phyloP scores from a whole-genome alignment of 2,329 filamentous ascomycete species.

The Colletotrichum nymphaeae region DNA sequence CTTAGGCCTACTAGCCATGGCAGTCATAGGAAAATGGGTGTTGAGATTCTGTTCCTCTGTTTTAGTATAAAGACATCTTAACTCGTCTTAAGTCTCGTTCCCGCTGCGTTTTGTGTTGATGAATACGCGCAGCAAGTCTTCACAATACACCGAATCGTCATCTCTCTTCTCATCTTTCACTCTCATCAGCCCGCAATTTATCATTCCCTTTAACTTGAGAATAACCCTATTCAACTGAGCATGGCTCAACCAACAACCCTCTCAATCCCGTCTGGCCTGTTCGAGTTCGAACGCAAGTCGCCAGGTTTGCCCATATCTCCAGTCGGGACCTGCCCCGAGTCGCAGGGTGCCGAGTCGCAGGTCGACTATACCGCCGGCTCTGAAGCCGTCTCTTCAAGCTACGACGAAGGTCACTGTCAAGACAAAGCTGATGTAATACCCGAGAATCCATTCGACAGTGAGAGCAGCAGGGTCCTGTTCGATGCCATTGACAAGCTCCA shows the following conservation, averaged over 20 bases:
- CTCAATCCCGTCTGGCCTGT: neutral
- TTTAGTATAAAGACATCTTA: neutral
- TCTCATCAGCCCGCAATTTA: neutral
- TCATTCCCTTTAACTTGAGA: neutral
- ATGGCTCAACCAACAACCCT: neutral
- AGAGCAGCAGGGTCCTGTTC: slow-evolving; percentile 47
- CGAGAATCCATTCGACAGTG: slow-evolving; percentile 48
- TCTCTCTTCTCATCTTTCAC: neutral
- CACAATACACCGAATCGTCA: neutral
- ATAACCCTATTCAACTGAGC: neutral
- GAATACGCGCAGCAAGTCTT: neutral
- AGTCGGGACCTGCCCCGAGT: no score
- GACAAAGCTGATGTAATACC: neutral
- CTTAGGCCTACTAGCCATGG: neutral
- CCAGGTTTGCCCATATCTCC: neutral
- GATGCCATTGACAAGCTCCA: slow-evolving; percentile 50
- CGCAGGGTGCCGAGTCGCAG: neutral
- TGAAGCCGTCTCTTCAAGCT: neutral
- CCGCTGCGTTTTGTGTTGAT: neutral
- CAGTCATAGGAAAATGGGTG: neutral
- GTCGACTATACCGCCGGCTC: neutral
- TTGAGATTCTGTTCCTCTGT: neutral
- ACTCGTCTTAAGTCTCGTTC: neutral
- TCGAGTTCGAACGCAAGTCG: neutral
- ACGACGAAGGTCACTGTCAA: neutral